phyloP scores from a whole-genome alignment of 176 grass and related monocot genomes.

The Cymbopogon citratus region DNA sequence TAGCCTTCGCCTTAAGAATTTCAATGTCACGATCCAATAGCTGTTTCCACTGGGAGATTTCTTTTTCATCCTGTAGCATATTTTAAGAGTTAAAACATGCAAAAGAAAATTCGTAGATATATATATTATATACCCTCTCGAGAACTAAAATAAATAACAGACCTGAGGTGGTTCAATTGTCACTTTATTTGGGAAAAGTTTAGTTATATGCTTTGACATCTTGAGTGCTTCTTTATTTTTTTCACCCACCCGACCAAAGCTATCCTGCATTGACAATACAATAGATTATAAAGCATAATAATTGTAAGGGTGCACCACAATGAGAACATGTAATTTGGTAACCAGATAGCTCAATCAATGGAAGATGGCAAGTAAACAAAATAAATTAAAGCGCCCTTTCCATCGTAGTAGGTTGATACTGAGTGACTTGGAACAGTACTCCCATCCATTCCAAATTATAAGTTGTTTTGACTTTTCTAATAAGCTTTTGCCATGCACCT shows the following conservation, averaged over 20 bases:
- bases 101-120: neutral
- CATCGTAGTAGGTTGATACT: neutral
- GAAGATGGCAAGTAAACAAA: neutral
- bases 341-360: constrained; percentile 1
- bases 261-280: constrained; percentile 54
- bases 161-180: constrained; percentile 86
- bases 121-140: neutral
- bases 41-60: constrained; percentile 78
- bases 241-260: constrained; percentile 63
- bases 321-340: neutral
- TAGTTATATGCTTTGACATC: constrained; percentile 68
- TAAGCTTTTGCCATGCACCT: neutral
- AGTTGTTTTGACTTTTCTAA: neutral
- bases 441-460: neutral
- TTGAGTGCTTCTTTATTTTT: constrained; percentile 86
- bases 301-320: neutral
- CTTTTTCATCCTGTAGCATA: constrained; percentile 61
- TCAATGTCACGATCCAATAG: constrained; percentile 74
- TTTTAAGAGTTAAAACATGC: constrained; percentile 17
- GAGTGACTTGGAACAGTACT: neutral
- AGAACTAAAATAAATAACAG: constrained; percentile 24
- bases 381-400: neutral
- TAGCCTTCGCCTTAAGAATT: constrained; percentile 87
- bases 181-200: constrained; percentile 92
- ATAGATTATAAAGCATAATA: constrained; percentile 1